phyloP scores from a whole-genome alignment of 192 early-diverging fungal species.

The Phlyctochytrium planicorne region DNA sequence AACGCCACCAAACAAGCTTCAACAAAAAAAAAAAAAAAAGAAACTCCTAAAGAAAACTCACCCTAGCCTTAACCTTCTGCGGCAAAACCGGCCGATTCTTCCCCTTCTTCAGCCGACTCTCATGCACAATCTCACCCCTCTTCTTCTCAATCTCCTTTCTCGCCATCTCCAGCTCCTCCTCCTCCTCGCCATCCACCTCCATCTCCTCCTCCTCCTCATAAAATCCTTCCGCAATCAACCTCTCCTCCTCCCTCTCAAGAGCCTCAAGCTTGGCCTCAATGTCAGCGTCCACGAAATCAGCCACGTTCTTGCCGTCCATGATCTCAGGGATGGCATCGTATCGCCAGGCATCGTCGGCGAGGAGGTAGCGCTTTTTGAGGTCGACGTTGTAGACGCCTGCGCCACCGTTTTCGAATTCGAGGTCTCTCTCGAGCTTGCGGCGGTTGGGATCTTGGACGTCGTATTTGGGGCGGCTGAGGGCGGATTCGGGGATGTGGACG shows the following conservation, averaged over 20 bases:
- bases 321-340: conserved; percentile 98
- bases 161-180: conserved; percentile 71
- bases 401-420: conserved; percentile 88
- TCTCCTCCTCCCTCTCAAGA: conserved; percentile 96
- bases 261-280: conserved; percentile 94
- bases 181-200: conserved; percentile 58
- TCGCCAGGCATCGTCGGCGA: conserved; percentile 87
- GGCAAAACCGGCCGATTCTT: conserved; percentile 77
- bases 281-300: conserved; percentile 97
- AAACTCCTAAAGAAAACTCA: no score
- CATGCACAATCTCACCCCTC: conserved; percentile 78
- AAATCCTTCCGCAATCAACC: conserved; percentile 88
- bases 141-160: conserved; percentile 82
- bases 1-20: conserved; percentile 1
- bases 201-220: conserved; percentile 73
- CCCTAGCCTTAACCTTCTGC: conserved; percentile 51
- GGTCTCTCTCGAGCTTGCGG: conserved; percentile 79
- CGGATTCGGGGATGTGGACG: conserved; percentile 77
- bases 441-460: conserved; percentile 82
- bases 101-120: conserved; percentile 72
- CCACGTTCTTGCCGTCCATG: conserved; percentile 97
- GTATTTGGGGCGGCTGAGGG: conserved; percentile 67
- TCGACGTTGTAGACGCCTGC: conserved; percentile 96
- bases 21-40: conserved; percentile 2
- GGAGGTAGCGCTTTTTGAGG: conserved; percentile 88